phyloP scores from a whole-genome alignment of 2,329 filamentous ascomycete genomes.

The Coccinonectria pachysandricola region DNA sequence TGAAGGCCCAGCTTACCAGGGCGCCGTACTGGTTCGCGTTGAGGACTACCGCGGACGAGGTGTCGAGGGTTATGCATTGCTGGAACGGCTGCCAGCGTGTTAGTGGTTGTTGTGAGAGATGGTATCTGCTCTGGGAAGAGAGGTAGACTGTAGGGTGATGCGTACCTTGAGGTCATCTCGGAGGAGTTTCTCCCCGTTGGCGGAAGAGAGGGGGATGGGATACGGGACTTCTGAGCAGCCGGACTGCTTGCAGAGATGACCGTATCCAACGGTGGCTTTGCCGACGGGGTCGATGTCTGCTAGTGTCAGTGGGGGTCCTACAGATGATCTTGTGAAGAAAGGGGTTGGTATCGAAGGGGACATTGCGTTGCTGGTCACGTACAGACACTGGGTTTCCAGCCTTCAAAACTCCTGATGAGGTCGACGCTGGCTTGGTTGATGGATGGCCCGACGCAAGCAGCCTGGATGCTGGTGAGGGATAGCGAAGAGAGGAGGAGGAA shows the following conservation, averaged over 20 bases:
- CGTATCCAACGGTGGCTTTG: slow-evolving; percentile 39
- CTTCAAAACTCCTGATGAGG: slow-evolving; percentile 7
- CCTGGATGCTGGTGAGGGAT: slow-evolving; percentile 2
- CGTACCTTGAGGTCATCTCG: slow-evolving; percentile 8
- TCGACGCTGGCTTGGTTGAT: slow-evolving; percentile 7
- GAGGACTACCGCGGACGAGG: slow-evolving; percentile 13
- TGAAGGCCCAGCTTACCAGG: slow-evolving; percentile 41
- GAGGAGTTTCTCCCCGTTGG: slow-evolving; percentile 30
- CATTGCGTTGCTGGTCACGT: background rate
- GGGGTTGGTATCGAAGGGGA: background rate
- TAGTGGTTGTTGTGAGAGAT: background rate
- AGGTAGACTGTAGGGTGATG: no score
- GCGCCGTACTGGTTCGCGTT: slow-evolving; percentile 43
- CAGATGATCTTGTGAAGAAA: background rate
- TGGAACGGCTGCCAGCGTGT: slow-evolving; percentile 14
- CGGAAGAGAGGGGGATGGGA: slow-evolving; percentile 32
- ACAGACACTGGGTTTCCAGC: slow-evolving; percentile 8
- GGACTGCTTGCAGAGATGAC: slow-evolving; percentile 33
- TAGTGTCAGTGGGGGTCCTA: background rate
- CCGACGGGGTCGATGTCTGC: slow-evolving; percentile 31
- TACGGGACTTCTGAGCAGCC: slow-evolving; percentile 36
- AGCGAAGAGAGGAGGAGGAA: slow-evolving; percentile 1
- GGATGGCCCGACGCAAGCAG: slow-evolving; percentile 9
- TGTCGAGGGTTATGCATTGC: slow-evolving; percentile 28
- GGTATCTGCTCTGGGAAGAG: rapidly evolving